Percentiles rank a stretch among this genome's conserved stretches.
phyloP scores from a whole-genome alignment of 129 eudicot species.

The Flaveria trinervia region DNA sequence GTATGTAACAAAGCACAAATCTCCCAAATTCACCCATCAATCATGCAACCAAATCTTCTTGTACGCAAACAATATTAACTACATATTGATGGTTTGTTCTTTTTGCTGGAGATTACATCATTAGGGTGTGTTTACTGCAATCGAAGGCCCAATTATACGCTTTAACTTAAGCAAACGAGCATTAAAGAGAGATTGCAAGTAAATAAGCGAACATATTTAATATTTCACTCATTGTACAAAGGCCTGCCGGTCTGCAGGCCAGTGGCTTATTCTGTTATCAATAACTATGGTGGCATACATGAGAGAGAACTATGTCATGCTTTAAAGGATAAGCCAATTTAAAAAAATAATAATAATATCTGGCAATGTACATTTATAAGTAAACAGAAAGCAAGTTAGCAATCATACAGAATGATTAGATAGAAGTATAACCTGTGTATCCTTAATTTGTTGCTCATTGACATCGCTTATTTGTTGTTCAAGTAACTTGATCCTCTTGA shows the following conservation, averaged over 20 bases:
- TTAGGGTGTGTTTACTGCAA: no score
- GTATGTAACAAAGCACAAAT: conserved; percentile 5
- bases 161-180: neutral
- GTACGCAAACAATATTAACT: neutral
- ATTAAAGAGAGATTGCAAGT: conserved; percentile 3
- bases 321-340: neutral
- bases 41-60: conserved; percentile 9
- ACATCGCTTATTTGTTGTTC: conserved; percentile 68
- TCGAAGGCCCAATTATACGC: neutral
- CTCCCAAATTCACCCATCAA: neutral
- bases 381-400: conserved; percentile 7
- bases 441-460: conserved; percentile 60
- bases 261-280: conserved; percentile 10
- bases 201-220: neutral
- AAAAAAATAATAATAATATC: neutral
- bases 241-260: neutral
- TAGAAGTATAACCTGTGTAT: conserved; percentile 65
- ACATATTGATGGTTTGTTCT: neutral
- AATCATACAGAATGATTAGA: conserved; percentile 7
- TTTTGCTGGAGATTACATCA: no score
- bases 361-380: neutral
- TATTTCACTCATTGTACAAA: neutral
- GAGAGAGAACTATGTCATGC: conserved; percentile 2
- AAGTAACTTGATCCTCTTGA: conserved; percentile 46
- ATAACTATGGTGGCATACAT: conserved; percentile 13